A percentile compares a stretch with the other conserved stretches of the same genome.
These are phyloP conservation scores for Blastobotrys raffinosifermentans DNA, from an alignment of 1,139 yeast genomes.

Conservation along the genomic window DNA sequence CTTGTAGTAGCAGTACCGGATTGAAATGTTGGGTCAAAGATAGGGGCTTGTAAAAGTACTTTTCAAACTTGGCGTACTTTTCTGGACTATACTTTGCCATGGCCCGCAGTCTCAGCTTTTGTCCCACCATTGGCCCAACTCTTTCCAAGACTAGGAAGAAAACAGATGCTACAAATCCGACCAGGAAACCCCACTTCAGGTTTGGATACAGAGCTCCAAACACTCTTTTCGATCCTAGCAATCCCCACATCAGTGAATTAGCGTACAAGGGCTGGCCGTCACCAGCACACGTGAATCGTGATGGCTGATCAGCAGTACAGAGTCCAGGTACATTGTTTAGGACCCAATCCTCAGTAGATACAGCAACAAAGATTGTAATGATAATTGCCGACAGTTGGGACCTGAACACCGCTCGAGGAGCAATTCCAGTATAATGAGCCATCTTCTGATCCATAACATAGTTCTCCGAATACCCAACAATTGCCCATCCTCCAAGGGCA, in stretches of 20 bases:
- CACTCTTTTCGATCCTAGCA: conserved; percentile 57
- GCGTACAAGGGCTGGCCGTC: conserved; percentile 42
- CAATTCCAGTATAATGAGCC: conserved; percentile 56
- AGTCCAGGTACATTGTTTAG: conserved; percentile 41
- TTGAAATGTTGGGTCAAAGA: conserved; percentile 45
- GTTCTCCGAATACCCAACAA: conserved; percentile 55
- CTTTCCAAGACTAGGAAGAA: conserved; percentile 37
- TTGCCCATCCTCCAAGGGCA: conserved; percentile 42
- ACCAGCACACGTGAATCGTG: conserved; percentile 34
- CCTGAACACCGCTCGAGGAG: conserved; percentile 56
- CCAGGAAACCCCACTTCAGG: conserved; percentile 39
- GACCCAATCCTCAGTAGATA: conserved; percentile 53
- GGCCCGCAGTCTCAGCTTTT: conserved; percentile 1
- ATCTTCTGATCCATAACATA: conserved; percentile 51
- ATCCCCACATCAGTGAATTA: conserved; percentile 56
- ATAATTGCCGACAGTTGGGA: conserved; percentile 45
- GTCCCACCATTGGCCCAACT: conserved; percentile 31
- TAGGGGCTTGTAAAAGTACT: conserved; percentile 25
- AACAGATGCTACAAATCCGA: conserved; percentile 40
- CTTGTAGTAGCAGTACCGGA: conserved; percentile 47
- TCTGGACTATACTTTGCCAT: conserved; percentile 41
- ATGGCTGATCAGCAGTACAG: conserved; percentile 40
- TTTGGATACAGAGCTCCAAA: conserved; percentile 44
- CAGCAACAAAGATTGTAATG: conserved; percentile 37
- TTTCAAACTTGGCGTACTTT: conserved; percentile 46